Conservation (phyloP, 495 filamentous ascomycete species). For the Neurospora discreta region DNA sequence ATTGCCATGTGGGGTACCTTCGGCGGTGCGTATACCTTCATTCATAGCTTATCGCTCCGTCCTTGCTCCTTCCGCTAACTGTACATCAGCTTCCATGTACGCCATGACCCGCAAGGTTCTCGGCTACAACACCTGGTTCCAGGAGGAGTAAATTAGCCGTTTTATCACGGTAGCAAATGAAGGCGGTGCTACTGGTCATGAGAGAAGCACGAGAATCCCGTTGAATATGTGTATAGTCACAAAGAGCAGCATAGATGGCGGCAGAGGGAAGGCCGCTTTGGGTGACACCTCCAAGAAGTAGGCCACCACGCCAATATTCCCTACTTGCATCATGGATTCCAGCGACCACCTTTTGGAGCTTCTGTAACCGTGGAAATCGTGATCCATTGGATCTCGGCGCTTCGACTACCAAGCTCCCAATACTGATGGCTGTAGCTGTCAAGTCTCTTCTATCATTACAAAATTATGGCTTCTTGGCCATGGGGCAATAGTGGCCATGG, state of each 20-base stretch:
- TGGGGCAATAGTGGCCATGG: neutral
- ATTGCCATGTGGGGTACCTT: conserved; percentile 53
- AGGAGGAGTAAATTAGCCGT: conserved; percentile 42
- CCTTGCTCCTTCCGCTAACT: conserved; percentile 28
- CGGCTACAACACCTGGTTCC: conserved; percentile 86
- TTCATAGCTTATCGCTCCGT: conserved; percentile 8
- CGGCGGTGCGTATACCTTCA: conserved; percentile 25
- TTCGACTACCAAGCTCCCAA: neutral
- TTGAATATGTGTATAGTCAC: conserved; percentile 17
- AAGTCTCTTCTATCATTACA: neutral
- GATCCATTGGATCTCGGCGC: neutral
- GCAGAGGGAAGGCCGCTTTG: neutral
- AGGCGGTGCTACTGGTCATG: neutral
- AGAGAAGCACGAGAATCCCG: neutral
- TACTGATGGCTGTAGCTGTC: neutral
- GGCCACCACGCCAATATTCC: neutral
- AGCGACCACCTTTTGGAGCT: neutral
- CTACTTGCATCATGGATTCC: neutral
- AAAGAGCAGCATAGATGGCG: conserved; percentile 6
- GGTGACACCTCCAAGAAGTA: conserved; percentile 1
- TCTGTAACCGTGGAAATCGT: neutral
- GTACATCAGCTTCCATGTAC: conserved; percentile 48
- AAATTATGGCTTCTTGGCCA: neutral
- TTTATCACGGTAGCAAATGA: neutral
- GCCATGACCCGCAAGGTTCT: conserved; percentile 43